Evolutionary conservation across 164 flowering plant species (phyloP).

Genomic region (Berberis vulgaris): DNA sequence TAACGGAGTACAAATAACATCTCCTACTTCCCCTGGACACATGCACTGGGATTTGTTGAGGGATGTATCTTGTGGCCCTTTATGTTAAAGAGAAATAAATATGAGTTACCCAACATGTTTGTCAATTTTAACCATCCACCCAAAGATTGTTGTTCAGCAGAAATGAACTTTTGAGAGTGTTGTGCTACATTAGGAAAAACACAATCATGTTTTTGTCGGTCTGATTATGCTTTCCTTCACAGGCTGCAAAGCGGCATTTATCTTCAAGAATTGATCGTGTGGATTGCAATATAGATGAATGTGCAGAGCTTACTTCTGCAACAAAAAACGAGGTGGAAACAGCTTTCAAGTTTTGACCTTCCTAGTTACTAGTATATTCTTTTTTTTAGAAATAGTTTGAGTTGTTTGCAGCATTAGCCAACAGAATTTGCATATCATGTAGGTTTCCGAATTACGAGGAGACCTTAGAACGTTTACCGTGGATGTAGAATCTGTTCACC

Average conservation of each 20-base stretch:
- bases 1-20: too few species aligned
- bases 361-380: neutral
- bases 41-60: too few species aligned
- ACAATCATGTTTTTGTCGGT: neutral
- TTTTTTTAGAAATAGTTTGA: neutral
- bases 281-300: constrained; percentile 44
- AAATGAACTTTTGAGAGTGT: too few species aligned
- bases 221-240: constrained; percentile 6
- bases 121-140: too few species aligned
- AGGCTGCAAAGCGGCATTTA: constrained; percentile 50
- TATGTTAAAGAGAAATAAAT: neutral
- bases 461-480: constrained; percentile 24
- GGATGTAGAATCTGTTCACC: constrained; percentile 41
- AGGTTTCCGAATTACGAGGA: constrained; percentile 43
- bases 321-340: constrained; percentile 51
- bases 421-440: neutral
- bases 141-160: too few species aligned
- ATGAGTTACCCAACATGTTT: too few species aligned
- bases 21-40: too few species aligned
- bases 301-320: constrained; percentile 27
- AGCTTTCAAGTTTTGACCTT: too few species aligned
- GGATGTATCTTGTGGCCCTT: neutral
- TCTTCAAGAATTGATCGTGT: constrained; percentile 53
- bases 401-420: constrained; percentile 4
- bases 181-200: too few species aligned